Percentiles rank a stretch among this genome's conserved stretches.
phyloP scores from a whole-genome alignment of 1,139 yeast genomes.

The Pichia sp. region DNA sequence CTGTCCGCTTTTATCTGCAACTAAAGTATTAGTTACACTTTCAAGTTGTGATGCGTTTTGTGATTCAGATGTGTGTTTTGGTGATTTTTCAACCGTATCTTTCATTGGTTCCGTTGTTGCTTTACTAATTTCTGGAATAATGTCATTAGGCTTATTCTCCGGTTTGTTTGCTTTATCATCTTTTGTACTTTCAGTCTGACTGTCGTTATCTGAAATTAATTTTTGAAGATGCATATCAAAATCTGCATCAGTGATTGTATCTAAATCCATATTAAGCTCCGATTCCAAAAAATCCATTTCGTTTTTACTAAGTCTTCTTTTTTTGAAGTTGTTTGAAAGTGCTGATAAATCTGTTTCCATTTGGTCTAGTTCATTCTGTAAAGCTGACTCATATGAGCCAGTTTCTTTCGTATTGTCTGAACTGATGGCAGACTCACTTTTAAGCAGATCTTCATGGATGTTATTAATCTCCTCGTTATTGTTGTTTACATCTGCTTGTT shows the following conservation, averaged over 20 bases:
- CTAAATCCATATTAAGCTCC: constrained; percentile 24
- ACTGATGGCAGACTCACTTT: neutral
- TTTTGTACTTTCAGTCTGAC: neutral
- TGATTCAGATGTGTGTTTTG: neutral
- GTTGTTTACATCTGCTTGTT: no score
- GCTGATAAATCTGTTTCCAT: constrained; percentile 12
- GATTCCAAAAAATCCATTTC: constrained; percentile 24
- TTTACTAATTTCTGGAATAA: neutral
- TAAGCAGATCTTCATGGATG: no score
- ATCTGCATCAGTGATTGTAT: constrained; percentile 26
- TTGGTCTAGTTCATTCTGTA: constrained; percentile 10
- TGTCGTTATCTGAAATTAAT: constrained; percentile 21
- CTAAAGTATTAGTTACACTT: no score
- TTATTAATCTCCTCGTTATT: no score
- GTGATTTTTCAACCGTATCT: neutral
- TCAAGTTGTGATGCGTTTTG: neutral
- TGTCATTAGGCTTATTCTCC: neutral
- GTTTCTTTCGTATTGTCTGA: neutral
- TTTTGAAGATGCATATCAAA: constrained; percentile 27
- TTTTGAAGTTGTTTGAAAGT: constrained; percentile 10
- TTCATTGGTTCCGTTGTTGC: neutral
- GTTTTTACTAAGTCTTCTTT: constrained; percentile 13
- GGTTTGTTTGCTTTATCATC: neutral
- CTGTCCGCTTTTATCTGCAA: no score
- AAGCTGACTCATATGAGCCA: neutral